Conservation (phyloP, 2,329 filamentous ascomycete genomes). For the Sordariomycetes sp. region DNA sequence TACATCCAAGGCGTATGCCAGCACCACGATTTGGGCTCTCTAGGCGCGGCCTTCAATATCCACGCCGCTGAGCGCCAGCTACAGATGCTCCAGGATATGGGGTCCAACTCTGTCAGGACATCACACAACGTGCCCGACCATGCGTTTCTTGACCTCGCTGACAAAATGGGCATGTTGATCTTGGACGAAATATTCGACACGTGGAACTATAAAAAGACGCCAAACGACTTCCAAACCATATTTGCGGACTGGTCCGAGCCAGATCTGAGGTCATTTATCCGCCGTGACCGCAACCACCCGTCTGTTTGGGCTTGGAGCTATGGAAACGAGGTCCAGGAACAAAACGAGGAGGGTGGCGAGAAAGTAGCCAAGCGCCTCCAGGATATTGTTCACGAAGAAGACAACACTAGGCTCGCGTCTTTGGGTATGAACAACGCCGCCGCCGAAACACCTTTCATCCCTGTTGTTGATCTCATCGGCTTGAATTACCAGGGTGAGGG, state of each 20-base stretch:
- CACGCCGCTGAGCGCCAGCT: slow-evolving; percentile 38
- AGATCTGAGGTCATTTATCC: slow-evolving; percentile 38
- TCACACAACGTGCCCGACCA: slow-evolving; percentile 44
- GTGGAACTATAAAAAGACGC: slow-evolving; percentile 33
- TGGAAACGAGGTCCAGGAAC: slow-evolving; percentile 44
- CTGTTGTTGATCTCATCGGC: slow-evolving; percentile 33
- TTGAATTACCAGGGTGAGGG: slow-evolving; percentile 49
- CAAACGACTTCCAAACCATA: slow-evolving; percentile 39
- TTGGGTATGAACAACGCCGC: slow-evolving; percentile 35
- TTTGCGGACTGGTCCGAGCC: slow-evolving; percentile 44
- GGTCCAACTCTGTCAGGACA: slow-evolving; percentile 38
- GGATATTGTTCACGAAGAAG: slow-evolving; percentile 33
- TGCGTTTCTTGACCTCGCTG: slow-evolving; percentile 38
- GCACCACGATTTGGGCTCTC: slow-evolving; percentile 39
- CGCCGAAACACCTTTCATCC: slow-evolving; percentile 25
- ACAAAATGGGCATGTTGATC: slow-evolving; percentile 38
- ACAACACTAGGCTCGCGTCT: slow-evolving; percentile 33
- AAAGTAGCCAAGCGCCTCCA: slow-evolving; percentile 23
- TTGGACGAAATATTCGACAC: slow-evolving; percentile 44
- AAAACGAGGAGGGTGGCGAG: slow-evolving; percentile 17
- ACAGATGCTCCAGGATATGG: slow-evolving; percentile 37
- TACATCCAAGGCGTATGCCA: slow-evolving; percentile 37
- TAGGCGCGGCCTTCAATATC: slow-evolving; percentile 40
- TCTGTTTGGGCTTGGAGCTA: slow-evolving; percentile 42
- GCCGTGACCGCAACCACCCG: slow-evolving; percentile 46